Evolutionary conservation across 441 rosid genomes (phyloP).

Genomic region (Euphorbia schlechtendalii): DNA sequence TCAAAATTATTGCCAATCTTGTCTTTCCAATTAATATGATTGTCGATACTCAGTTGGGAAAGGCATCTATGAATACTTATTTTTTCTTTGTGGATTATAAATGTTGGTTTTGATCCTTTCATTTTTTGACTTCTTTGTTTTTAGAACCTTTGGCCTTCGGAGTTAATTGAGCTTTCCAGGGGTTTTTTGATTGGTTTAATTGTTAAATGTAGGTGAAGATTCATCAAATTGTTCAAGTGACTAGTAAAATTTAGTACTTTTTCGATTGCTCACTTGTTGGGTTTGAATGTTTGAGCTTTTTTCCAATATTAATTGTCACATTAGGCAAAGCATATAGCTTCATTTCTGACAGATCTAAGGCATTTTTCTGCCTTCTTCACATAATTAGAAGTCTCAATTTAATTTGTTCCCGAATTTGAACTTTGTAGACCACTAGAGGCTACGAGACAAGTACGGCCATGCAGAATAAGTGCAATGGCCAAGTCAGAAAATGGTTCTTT

Average conservation of each 20-base stretch:
- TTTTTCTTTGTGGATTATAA: too few species aligned
- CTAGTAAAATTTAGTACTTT: background rate
- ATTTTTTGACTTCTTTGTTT: background rate
- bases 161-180: too few species aligned
- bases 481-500: slow-evolving; percentile 34
- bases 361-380: background rate
- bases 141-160: too few species aligned
- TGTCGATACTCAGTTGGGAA: background rate
- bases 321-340: background rate
- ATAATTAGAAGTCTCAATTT: background rate
- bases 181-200: too few species aligned
- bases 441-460: background rate
- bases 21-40: too few species aligned
- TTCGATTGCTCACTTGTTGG: background rate
- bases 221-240: background rate
- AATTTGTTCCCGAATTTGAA: background rate
- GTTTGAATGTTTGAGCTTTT: background rate
- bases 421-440: slow-evolving; percentile 23
- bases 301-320: too few species aligned
- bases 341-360: background rate
- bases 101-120: background rate
- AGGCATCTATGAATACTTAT: too few species aligned
- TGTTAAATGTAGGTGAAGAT: background rate
- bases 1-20: too few species aligned
- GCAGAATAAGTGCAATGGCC: slow-evolving; percentile 31